Evolutionary conservation across 768 basidiomycete species (phyloP), one percentile per base, ranked within the genome.

Genomic region (Xanthoconium purpureum): DNA sequence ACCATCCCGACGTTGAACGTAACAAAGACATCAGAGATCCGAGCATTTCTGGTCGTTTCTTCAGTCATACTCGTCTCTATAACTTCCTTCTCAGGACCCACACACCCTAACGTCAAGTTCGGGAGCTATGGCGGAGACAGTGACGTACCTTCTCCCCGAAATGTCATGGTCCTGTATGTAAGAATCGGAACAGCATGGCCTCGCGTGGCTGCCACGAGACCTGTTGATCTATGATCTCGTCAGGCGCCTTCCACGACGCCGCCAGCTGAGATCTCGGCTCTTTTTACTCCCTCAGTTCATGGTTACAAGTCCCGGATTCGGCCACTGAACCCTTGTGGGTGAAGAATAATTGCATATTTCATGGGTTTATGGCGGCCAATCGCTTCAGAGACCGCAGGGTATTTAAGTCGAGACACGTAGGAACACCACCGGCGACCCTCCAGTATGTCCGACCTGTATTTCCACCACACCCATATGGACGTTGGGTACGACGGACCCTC

Each of bases 171-270:
- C 5, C 29, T 0, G 50, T 60, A 54, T 44, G 63, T 59, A 59
- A 55, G 35, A 20, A 13, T 38, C 36, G 20, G 46, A 39, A 56
- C 60, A 66, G 60, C 47, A 60, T 57, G 62, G 55, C 38, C 18
- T 46, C 61, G 42, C 65, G 65, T 67, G 62, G 54, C 24, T 57
- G 45, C 54, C 57, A 59, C 63, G 55, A 59, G 63, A 38, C 32
- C 24, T 12, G n/a, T 33, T 33, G 55, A 37, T 47, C 17, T 24
- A 6, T 47, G 24, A 51, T 48, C 20, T 28, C 37, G n/a, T 15
- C 13, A 9, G 6, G 14, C 3, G 8, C 24, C 28, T 44, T 48
- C 20, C 45, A 39, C 12, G 40, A 29, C 17, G 18, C 18, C 9
- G n/a, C n/a, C n/a, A n/a, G n/a, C 35, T 35, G 43, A 24, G 33